phyloP scores from a whole-genome alignment of 192 early-diverging fungal species.

The Coemansia sp. region DNA sequence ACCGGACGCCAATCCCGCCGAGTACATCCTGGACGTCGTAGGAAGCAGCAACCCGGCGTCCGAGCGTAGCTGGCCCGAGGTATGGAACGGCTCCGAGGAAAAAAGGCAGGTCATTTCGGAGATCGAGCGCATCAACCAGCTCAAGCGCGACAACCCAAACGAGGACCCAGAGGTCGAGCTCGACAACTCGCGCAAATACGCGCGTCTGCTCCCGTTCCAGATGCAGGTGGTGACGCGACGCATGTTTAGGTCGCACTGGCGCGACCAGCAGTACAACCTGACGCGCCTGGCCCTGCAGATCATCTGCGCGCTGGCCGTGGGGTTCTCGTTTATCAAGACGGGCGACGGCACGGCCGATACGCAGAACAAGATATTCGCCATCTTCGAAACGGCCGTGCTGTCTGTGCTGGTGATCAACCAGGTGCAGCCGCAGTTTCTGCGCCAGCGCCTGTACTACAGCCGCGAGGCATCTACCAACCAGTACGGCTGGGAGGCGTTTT shows the following conservation, averaged over 20 bases:
- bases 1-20: constrained; percentile 71
- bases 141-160: constrained; percentile 12
- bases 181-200: constrained; percentile 7
- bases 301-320: constrained; percentile 60
- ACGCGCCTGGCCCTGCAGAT: constrained; percentile 63
- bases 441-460: constrained; percentile 64
- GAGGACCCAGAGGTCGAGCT: constrained; percentile 23
- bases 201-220: constrained; percentile 50
- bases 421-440: constrained; percentile 63
- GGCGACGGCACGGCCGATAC: constrained; percentile 56
- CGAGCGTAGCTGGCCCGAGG: constrained; percentile 52
- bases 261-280: constrained; percentile 72
- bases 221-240: constrained; percentile 60
- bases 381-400: constrained; percentile 68
- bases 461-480: constrained; percentile 67
- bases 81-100: constrained; percentile 53
- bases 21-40: constrained; percentile 82
- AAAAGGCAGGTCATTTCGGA: constrained; percentile 17
- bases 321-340: constrained; percentile 72
- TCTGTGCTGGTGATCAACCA: constrained; percentile 69
- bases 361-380: constrained; percentile 66
- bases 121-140: constrained; percentile 46
- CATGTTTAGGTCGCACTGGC: constrained; percentile 69
- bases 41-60: constrained; percentile 55
- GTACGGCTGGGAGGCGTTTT: constrained; percentile 68